phyloP scores from a whole-genome alignment of 2,329 filamentous ascomycete genomes.

The Ophiostoma tasmaniense region DNA sequence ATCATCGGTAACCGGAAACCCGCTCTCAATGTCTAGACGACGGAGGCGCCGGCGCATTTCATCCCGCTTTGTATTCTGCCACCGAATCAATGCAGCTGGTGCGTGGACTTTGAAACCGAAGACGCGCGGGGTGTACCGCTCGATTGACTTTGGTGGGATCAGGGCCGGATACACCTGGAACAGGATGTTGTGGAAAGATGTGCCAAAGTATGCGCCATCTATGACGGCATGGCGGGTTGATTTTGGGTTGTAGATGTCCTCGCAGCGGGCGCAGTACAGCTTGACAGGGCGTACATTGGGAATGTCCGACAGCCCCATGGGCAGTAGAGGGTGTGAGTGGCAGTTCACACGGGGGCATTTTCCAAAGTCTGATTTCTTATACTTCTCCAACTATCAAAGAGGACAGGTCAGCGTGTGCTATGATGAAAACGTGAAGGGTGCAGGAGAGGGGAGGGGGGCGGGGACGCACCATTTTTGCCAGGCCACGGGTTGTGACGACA shows the following conservation, averaged over 20 bases:
- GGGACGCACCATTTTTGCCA: constrained; percentile 75
- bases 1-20: constrained; percentile 60
- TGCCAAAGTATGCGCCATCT: constrained; percentile 96
- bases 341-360: constrained; percentile 97
- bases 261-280: constrained; percentile 93
- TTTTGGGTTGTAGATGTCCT: constrained; percentile 98
- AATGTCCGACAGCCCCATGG: constrained; percentile 87
- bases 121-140: constrained; percentile 77
- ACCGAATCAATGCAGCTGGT: constrained; percentile 75
- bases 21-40: constrained; percentile 64
- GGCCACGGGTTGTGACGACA: constrained; percentile 87
- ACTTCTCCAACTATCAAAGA: constrained; percentile 78
- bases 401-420: constrained; percentile 61
- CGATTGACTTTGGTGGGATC: constrained; percentile 74
- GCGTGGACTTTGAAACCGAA: constrained; percentile 97
- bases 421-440: background rate
- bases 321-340: constrained; percentile 83
- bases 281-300: constrained; percentile 86
- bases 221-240: constrained; percentile 91
- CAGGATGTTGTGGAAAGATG: constrained; percentile 96
- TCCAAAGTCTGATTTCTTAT: constrained; percentile 95
- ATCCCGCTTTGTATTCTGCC: constrained; percentile 76
- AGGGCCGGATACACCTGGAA: constrained; percentile 96
- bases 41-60: constrained; percentile 72
- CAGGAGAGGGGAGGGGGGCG: background rate